These are phyloP conservation scores for Agaricus sinodeliciosus DNA, from an alignment of 768 basidiomycete genomes.

Conservation along the genomic window DNA sequence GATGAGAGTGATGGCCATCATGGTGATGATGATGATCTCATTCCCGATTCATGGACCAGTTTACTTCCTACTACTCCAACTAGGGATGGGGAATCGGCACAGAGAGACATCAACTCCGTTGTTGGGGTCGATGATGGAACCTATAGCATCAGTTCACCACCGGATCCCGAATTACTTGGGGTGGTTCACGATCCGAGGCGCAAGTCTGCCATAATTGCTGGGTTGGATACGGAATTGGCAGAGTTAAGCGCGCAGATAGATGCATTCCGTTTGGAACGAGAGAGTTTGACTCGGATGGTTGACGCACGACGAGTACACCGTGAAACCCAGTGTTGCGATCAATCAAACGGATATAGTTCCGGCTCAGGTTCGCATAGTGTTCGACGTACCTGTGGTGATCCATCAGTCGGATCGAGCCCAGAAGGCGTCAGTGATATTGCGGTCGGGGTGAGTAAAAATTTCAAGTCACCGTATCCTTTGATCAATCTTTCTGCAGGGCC, in stretches of 20 bases:
- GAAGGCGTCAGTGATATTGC: neutral
- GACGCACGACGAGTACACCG: neutral
- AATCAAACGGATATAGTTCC: neutral
- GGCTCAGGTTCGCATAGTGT: neutral
- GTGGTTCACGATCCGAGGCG: neutral
- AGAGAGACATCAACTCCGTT: neutral
- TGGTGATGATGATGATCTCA: neutral
- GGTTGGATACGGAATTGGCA: conserved; percentile 30
- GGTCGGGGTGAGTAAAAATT: neutral
- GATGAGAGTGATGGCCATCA: conserved; percentile 4
- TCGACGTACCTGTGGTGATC: neutral
- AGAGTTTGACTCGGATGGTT: conserved; percentile 6
- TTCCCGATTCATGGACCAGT: neutral
- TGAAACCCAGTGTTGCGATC: neutral
- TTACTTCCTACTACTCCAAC: neutral
- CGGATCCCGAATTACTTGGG: neutral
- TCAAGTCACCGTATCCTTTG: no score
- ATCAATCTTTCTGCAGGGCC: neutral
- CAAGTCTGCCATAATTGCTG: conserved; percentile 1
- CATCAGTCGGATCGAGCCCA: neutral
- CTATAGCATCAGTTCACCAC: neutral
- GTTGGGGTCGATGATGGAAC: neutral
- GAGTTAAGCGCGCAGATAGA: conserved; percentile 28
- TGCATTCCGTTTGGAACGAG: conserved; percentile 30
- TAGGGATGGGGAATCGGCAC: neutral